These are phyloP conservation scores for Schizosaccharomyces pombe DNA, from an alignment of 805 yeast species.

Conservation along the genomic window DNA sequence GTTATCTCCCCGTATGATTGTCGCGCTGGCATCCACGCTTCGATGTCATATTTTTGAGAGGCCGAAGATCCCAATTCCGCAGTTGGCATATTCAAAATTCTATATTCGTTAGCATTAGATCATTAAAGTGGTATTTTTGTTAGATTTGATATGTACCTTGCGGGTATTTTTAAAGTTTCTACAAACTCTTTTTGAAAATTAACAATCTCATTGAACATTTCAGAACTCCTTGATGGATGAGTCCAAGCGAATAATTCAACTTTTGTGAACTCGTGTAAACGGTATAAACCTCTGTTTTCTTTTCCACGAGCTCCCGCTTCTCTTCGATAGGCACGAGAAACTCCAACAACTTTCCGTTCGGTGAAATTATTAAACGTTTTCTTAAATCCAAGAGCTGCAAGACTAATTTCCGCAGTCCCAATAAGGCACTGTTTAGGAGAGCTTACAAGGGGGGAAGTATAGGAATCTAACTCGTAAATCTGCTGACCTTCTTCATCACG, in stretches of 20 bases:
- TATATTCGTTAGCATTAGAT: too few relatives aligned
- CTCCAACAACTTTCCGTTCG: conserved; percentile 39
- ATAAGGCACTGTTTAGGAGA: conserved; percentile 35
- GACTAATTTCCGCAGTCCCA: conserved; percentile 89
- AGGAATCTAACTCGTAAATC: conserved; percentile 38
- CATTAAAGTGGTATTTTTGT: too few relatives aligned
- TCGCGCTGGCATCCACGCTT: conserved; percentile 96
- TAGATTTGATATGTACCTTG: conserved; percentile 16
- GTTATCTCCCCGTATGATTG: conserved; percentile 82
- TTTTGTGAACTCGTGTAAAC: conserved; percentile 91
- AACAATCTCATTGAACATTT: conserved; percentile 35
- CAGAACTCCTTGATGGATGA: conserved; percentile 19
- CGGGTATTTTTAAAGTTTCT: conserved; percentile 44
- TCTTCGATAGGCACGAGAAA: conserved; percentile 72
- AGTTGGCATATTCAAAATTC: conserved; percentile 70
- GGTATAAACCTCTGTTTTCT: conserved; percentile 73
- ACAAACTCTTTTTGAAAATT: conserved; percentile 43
- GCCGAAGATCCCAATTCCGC: conserved; percentile 90
- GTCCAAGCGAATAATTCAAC: conserved; percentile 66
- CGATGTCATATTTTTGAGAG: conserved; percentile 70
- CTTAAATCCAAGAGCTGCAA: conserved; percentile 56
- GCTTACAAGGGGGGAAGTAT: conserved; percentile 6
- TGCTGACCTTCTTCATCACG: conserved; percentile 69
- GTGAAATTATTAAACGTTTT: conserved; percentile 18
- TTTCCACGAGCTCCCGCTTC: conserved; percentile 94